These are phyloP conservation scores for Verbascum thapsus DNA, from an alignment of 257 asterid species.

Conservation along the genomic window DNA sequence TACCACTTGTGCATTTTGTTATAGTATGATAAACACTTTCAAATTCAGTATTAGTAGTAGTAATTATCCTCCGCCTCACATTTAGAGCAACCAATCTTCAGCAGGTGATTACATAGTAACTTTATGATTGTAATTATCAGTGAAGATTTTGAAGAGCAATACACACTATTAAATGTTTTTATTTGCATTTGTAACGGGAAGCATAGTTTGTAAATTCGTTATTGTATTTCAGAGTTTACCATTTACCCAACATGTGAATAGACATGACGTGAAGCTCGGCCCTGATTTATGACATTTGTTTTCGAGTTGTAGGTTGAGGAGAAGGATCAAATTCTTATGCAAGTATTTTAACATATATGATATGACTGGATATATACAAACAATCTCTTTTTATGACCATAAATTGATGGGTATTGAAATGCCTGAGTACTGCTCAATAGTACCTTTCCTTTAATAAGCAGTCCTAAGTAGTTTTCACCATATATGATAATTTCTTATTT, in stretches of 20 bases:
- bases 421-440: not conserved
- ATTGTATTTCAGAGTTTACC: not conserved
- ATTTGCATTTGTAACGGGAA: slow-evolving; percentile 19
- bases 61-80: too few species aligned
- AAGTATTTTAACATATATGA: not conserved
- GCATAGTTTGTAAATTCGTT: not conserved
- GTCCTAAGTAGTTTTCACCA: not conserved
- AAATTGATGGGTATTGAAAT: not conserved
- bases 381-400: not conserved
- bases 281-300: not conserved
- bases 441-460: not conserved
- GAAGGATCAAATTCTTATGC: slow-evolving; percentile 1
- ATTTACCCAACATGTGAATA: not conserved
- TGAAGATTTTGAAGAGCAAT: not conserved
- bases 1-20: not conserved
- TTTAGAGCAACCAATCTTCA: too few species aligned
- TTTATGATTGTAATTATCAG: not conserved
- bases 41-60: too few species aligned
- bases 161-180: not conserved
- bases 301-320: slow-evolving; percentile 11
- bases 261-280: not conserved
- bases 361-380: not conserved
- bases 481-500: not conserved
- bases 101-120: slow-evolving; percentile 3
- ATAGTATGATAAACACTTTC: slow-evolving; percentile 1